phyloP scores from a whole-genome alignment of 2,329 filamentous ascomycete species.

The Thielaviopsis populi region DNA sequence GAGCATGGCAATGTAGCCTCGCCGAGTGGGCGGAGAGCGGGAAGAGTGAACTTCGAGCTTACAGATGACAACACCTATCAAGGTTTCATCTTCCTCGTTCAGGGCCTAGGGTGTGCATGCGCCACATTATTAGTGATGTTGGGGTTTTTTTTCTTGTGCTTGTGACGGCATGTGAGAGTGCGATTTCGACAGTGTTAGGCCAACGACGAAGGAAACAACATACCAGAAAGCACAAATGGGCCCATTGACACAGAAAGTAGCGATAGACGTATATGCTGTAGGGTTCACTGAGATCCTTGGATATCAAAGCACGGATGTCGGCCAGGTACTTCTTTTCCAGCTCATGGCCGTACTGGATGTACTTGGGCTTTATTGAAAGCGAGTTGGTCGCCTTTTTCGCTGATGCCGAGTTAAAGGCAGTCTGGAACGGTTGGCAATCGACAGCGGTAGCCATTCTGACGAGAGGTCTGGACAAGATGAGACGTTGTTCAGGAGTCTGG shows the following conservation, averaged over 20 bases:
- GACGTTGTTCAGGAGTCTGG: neutral
- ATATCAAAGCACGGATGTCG: constrained; percentile 81
- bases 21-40: constrained; percentile 55
- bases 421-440: neutral
- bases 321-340: constrained; percentile 55
- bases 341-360: constrained; percentile 46
- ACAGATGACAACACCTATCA: constrained; percentile 85
- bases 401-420: neutral
- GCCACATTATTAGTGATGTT: neutral
- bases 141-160: neutral
- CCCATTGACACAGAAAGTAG: constrained; percentile 97
- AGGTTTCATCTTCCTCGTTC: constrained; percentile 42
- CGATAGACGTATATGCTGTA: constrained; percentile 99
- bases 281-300: constrained; percentile 89
- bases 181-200: constrained; percentile 9
- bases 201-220: constrained; percentile 9
- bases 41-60: constrained; percentile 85
- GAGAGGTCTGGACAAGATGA: neutral
- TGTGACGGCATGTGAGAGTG: neutral
- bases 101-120: constrained; percentile 33
- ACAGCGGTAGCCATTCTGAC: neutral
- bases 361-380: constrained; percentile 32
- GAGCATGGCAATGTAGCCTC: constrained; percentile 97
- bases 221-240: constrained; percentile 92
- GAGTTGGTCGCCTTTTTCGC: neutral